Evolutionary conservation across 495 filamentous ascomycete genomes (phyloP), one percentile per base, ranked within the genome.

Genomic region (Schizothecium vesticola): DNA sequence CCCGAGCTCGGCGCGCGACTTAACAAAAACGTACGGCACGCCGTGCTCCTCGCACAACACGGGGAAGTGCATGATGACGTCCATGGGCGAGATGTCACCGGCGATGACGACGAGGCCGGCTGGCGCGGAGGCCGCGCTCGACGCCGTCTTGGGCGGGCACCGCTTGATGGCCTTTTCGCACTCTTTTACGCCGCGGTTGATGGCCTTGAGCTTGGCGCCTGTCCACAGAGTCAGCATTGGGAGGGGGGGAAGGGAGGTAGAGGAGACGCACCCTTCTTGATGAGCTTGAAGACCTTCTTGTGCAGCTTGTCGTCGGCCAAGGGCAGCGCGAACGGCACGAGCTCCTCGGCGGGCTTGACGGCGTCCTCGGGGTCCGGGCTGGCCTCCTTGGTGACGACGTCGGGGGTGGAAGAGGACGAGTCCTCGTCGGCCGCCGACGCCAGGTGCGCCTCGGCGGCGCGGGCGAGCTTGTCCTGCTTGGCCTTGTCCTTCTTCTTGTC

Each of bases 151-250:
- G 80, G 87, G 79, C 65, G 92, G 85, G 6, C 91, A 91, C 82
- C 97, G 97, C 79, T 94, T 91, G 73, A 99, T 90, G 23, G 92
- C 87, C 84, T 99, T 99, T 82, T 97, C 92, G 77, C 95, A 92
- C 82, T 99, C 95, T 82, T 98, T 98, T 56, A 98, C 94, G 80
- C 95, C 95, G 75, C 96, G 94, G 81, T 94, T 93, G 79, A 99
- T 90, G 67, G 90, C 88, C 82, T 93, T 95, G 82, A 91, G 86
- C 81, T 96, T 97, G 68, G 93, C 92, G 63, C 92, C 94, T 98
- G 77, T 59, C 3, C 28, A 9, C 13, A 67, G 24, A 56, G 23
- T 66, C 60, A 60, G 57, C 24, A 22, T 51, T 31, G 5, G 64
- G 21, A 22, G 28, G n/a, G 26, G 23, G 21, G 22, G 26, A 1